Evolutionary conservation across 2,329 filamentous ascomycete genomes (phyloP).

Genomic region (Hypoxylon sp.): DNA sequence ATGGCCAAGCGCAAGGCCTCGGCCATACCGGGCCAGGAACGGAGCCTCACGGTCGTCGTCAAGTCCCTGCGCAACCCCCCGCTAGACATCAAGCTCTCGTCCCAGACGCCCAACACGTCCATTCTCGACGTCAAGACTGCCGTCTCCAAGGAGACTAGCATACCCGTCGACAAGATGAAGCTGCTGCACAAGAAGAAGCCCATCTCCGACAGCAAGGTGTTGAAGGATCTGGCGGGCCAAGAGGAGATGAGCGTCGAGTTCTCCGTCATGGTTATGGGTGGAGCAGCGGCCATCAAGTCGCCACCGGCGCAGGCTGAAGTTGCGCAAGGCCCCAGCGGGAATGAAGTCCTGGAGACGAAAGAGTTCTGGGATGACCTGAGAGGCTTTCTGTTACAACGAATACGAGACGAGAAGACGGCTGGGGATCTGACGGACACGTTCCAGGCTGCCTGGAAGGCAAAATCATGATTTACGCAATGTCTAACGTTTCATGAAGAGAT

Average conservation of each 20-base stretch:
- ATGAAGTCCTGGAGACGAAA: conserved; percentile 69
- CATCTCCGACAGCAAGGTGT: conserved; percentile 75
- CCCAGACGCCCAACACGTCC: conserved; percentile 72
- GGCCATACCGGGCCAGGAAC: conserved; percentile 60
- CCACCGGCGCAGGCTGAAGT: conserved; percentile 52
- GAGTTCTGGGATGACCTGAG: conserved; percentile 89
- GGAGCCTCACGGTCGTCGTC: conserved; percentile 66
- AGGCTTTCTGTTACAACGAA: conserved; percentile 79
- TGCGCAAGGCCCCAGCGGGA: conserved; percentile 63
- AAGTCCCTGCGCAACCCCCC: conserved; percentile 80
- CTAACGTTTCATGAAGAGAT: not conserved
- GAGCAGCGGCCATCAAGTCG: conserved; percentile 58
- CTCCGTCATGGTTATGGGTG: conserved; percentile 86
- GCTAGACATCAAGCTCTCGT: conserved; percentile 71
- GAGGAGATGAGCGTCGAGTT: conserved; percentile 70
- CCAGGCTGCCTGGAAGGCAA: conserved; percentile 71
- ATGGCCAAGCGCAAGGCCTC: conserved; percentile 58
- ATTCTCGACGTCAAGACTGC: conserved; percentile 79
- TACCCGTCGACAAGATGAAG: conserved; percentile 81
- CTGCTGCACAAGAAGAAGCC: conserved; percentile 89
- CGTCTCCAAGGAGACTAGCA: conserved; percentile 68
- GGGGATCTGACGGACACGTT: conserved; percentile 73
- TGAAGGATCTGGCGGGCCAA: conserved; percentile 73
- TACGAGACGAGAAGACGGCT: conserved; percentile 74
- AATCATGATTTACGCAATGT: conserved; percentile 37